Evolutionary conservation across 495 filamentous ascomycete genomes (phyloP).

Genomic region (Acidiella bohemica): DNA sequence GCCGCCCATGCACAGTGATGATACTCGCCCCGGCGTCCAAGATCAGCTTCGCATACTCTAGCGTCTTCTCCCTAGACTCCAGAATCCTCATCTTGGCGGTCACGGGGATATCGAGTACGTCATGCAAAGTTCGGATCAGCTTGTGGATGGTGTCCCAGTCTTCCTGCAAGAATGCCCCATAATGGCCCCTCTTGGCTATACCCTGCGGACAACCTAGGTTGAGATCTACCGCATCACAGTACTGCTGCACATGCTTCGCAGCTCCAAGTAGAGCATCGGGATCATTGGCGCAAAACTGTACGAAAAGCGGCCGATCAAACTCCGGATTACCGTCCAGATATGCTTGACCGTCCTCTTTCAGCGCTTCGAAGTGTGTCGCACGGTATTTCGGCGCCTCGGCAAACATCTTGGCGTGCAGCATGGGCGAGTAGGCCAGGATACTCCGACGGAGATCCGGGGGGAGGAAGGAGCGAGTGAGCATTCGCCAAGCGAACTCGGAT

Average conservation of each 20-base stretch:
- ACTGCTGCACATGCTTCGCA: conserved; percentile 59
- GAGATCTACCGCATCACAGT: conserved; percentile 90
- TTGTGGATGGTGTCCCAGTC: conserved; percentile 69
- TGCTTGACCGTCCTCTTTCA: conserved; percentile 25
- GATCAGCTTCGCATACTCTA: conserved; percentile 83
- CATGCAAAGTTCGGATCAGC: conserved; percentile 66
- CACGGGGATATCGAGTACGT: conserved; percentile 59
- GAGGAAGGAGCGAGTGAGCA: conserved; percentile 85
- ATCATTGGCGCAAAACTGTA: conserved; percentile 93
- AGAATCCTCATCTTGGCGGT: conserved; percentile 92
- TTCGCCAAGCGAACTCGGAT: conserved; percentile 94
- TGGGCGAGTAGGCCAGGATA: conserved; percentile 76
- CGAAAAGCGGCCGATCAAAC: conserved; percentile 76
- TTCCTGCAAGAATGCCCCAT: conserved; percentile 91
- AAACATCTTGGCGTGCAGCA: conserved; percentile 87
- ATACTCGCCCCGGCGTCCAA: conserved; percentile 82
- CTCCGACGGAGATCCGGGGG: conserved; percentile 40
- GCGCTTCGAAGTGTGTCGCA: conserved; percentile 61
- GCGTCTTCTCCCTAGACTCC: conserved; percentile 69
- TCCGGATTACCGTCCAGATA: conserved; percentile 77
- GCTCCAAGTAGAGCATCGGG: conserved; percentile 64
- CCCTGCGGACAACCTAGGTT: conserved; percentile 98
- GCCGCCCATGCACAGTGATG: conserved; percentile 79
- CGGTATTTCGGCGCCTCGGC: conserved; percentile 61
- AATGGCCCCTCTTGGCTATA: conserved; percentile 78